Evolutionary conservation across 2,329 filamentous ascomycete genomes (phyloP).

Genomic region (Talaromyces atroroseus): DNA sequence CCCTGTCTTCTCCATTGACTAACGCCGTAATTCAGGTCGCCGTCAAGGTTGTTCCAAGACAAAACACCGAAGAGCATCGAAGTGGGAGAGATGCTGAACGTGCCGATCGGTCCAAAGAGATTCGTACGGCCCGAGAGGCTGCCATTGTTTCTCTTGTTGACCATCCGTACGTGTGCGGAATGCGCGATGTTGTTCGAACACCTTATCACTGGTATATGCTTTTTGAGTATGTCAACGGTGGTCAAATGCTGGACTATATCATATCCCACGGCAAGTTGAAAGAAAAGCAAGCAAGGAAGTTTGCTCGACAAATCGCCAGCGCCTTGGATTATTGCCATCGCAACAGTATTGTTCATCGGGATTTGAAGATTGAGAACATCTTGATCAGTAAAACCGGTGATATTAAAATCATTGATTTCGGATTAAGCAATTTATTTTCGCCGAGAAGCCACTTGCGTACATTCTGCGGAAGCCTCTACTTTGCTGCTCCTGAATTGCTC

Average conservation of each 20-base stretch:
- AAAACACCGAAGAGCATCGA: constrained; percentile 77
- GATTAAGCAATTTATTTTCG: constrained; percentile 90
- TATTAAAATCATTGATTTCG: constrained; percentile 99
- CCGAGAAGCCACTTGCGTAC: constrained; percentile 83
- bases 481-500: constrained; percentile 88
- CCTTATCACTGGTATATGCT: constrained; percentile 99
- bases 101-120: constrained; percentile 93
- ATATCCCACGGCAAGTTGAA: constrained; percentile 96
- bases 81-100: constrained; percentile 71
- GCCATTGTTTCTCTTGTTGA: constrained; percentile 92
- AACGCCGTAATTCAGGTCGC: constrained; percentile 62
- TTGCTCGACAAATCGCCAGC: constrained; percentile 93
- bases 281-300: constrained; percentile 97
- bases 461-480: constrained; percentile 96
- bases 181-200: constrained; percentile 90
- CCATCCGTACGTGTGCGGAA: constrained; percentile 92
- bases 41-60: constrained; percentile 92
- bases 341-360: constrained; percentile 96
- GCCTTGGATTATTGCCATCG: constrained; percentile 95
- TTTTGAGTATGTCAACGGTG: constrained; percentile 97
- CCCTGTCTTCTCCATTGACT: background rate
- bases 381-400: constrained; percentile 98
- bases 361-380: constrained; percentile 98
- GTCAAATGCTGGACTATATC: constrained; percentile 99
- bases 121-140: constrained; percentile 88